These are phyloP conservation scores for Triticum monococcum DNA, from an alignment of 176 grass and related monocot species.

Conservation along the genomic window DNA sequence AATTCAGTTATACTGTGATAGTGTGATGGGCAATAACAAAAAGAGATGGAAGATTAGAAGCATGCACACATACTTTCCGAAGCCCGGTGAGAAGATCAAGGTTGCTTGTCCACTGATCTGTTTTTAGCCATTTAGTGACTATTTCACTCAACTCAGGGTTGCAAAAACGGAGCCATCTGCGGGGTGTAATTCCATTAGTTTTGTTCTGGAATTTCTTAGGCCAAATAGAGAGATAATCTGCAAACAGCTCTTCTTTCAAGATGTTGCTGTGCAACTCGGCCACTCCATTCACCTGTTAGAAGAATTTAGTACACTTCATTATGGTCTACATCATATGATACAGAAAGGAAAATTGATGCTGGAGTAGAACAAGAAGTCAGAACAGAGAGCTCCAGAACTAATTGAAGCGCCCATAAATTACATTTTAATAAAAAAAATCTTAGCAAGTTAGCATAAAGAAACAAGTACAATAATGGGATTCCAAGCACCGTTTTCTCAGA, in stretches of 20 bases:
- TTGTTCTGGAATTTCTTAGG: slow-evolving; percentile 81
- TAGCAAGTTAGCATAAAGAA: background rate
- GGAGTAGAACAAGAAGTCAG: slow-evolving; percentile 1
- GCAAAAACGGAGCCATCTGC: slow-evolving; percentile 73
- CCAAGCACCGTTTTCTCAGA: background rate
- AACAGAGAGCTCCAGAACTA: background rate
- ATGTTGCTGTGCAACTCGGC: slow-evolving; percentile 83
- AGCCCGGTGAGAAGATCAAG: slow-evolving; percentile 74
- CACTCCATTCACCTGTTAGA: slow-evolving; percentile 79
- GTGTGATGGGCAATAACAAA: slow-evolving; percentile 17
- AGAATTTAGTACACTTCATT: slow-evolving; percentile 35
- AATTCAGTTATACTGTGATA: slow-evolving; percentile 23
- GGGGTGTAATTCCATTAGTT: slow-evolving; percentile 83
- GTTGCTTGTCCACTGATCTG: slow-evolving; percentile 71
- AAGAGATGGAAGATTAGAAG: slow-evolving; percentile 30
- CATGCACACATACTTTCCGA: slow-evolving; percentile 53
- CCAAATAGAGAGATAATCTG: slow-evolving; percentile 65
- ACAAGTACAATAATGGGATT: background rate
- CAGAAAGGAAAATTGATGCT: slow-evolving; percentile 25
- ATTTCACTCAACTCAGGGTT: slow-evolving; percentile 75
- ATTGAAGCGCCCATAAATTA: background rate
- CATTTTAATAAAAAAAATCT: background rate
- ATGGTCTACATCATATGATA: slow-evolving; percentile 15
- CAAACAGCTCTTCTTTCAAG: slow-evolving; percentile 72
- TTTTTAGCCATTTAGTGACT: slow-evolving; percentile 67